A percentile compares a stretch with the other conserved stretches of the same genome.
phyloP scores from a whole-genome alignment of 164 flowering plant species.

The Vitis riparia region DNA sequence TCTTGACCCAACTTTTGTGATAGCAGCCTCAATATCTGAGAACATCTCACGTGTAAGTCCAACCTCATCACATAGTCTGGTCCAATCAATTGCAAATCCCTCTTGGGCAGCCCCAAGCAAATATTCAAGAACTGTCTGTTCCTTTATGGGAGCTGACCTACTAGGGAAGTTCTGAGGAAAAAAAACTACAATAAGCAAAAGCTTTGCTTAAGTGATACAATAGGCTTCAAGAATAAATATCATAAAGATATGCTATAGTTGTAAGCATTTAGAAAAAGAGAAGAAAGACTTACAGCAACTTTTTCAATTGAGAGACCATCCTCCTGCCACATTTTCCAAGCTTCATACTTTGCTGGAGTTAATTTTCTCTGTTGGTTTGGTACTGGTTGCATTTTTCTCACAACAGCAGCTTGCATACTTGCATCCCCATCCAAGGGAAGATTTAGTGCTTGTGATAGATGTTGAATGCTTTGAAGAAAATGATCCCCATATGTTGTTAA shows the following conservation, averaged over 20 bases:
- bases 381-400: constrained; percentile 15
- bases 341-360: constrained; percentile 52
- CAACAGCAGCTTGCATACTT: constrained; percentile 17
- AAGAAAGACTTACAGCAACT: constrained; percentile 45
- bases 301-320: constrained; percentile 40
- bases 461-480: constrained; percentile 37
- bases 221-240: neutral
- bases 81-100: constrained; percentile 49
- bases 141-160: constrained; percentile 63
- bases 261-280: neutral
- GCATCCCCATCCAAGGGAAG: constrained; percentile 51
- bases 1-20: constrained; percentile 49
- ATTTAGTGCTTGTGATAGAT: constrained; percentile 36
- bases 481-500: constrained; percentile 47
- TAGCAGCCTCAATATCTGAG: constrained; percentile 32
- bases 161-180: constrained; percentile 46
- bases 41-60: constrained; percentile 35
- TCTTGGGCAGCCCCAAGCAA: constrained; percentile 57
- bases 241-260: neutral
- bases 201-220: neutral
- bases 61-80: constrained; percentile 43
- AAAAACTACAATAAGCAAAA: neutral
- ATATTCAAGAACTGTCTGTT: constrained; percentile 48
- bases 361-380: constrained; percentile 28
- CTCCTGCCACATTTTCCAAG: constrained; percentile 70